phyloP scores from a whole-genome alignment of 2,329 filamentous ascomycete species.

The Pestalotiopsis sp. region DNA sequence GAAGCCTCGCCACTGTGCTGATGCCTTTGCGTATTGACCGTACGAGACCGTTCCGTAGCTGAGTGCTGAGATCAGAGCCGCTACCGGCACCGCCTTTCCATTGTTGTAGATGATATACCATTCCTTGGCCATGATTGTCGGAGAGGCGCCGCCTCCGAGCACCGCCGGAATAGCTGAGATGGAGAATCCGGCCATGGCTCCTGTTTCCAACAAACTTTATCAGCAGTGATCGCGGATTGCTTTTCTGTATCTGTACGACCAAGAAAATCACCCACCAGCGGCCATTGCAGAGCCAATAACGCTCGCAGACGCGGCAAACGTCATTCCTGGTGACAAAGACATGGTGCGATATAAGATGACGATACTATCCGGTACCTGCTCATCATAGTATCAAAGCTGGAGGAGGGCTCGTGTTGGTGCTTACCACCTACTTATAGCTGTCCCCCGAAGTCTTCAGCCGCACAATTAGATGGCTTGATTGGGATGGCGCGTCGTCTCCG shows the following conservation, averaged over 20 bases:
- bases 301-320: constrained; percentile 14
- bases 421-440: not conserved
- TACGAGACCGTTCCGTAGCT: constrained; percentile 24
- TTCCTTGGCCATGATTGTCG: constrained; percentile 24
- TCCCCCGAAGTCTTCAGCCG: not conserved
- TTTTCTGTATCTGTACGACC: not conserved
- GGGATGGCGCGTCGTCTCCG: not conserved
- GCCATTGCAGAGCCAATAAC: constrained; percentile 14
- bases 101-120: constrained; percentile 23
- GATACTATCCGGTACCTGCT: not conserved
- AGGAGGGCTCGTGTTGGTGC: not conserved
- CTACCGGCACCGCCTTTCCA: constrained; percentile 21
- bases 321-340: constrained; percentile 10
- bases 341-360: not conserved
- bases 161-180: constrained; percentile 22
- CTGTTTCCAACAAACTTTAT: constrained; percentile 8
- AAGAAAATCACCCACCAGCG: constrained; percentile 11
- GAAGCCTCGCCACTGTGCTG: constrained; percentile 27
- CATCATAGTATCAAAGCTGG: not conserved
- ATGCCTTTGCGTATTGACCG: constrained; percentile 17
- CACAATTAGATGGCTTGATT: not conserved
- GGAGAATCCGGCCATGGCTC: constrained; percentile 21
- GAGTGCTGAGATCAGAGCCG: constrained; percentile 20
- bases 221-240: not conserved
- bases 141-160: constrained; percentile 19